Conservation (phyloP, 2,329 filamentous ascomycete genomes). For the Dactylellina cionopaga region DNA sequence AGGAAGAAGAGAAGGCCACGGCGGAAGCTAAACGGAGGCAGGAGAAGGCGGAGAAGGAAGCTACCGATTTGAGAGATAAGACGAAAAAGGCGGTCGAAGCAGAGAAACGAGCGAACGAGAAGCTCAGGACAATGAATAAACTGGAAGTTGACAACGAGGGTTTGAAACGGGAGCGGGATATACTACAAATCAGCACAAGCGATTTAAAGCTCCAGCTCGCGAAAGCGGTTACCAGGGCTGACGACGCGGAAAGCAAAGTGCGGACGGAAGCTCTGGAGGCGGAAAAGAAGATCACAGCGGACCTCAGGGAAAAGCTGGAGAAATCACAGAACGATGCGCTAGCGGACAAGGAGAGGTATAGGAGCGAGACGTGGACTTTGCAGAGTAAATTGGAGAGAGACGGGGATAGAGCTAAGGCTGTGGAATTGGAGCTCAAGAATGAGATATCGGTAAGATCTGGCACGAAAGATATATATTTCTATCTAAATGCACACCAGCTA, state of each 20-base stretch:
- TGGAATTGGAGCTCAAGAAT: slow-evolving; percentile 77
- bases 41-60: slow-evolving; percentile 69
- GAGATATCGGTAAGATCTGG: slow-evolving; percentile 67
- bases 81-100: slow-evolving; percentile 66
- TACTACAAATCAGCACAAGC: slow-evolving; percentile 66
- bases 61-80: slow-evolving; percentile 64
- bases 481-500: background rate
- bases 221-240: slow-evolving; percentile 71
- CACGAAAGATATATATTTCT: slow-evolving; percentile 57
- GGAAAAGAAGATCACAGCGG: slow-evolving; percentile 69
- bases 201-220: slow-evolving; percentile 68
- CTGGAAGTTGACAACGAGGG: slow-evolving; percentile 40
- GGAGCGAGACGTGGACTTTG: slow-evolving; percentile 70
- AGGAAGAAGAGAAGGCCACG: slow-evolving; percentile 73
- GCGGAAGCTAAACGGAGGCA: slow-evolving; percentile 70
- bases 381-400: slow-evolving; percentile 81
- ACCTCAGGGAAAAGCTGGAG: slow-evolving; percentile 65
- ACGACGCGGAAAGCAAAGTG: slow-evolving; percentile 73
- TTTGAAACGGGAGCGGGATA: slow-evolving; percentile 54
- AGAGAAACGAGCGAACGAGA: slow-evolving; percentile 59
- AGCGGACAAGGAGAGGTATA: slow-evolving; percentile 64
- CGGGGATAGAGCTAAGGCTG: slow-evolving; percentile 74
- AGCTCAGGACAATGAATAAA: slow-evolving; percentile 49
- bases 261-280: slow-evolving; percentile 74
- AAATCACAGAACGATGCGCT: slow-evolving; percentile 53